phyloP scores from a whole-genome alignment of 2,329 filamentous ascomycete genomes.

The Mollisiaceae sp. region DNA sequence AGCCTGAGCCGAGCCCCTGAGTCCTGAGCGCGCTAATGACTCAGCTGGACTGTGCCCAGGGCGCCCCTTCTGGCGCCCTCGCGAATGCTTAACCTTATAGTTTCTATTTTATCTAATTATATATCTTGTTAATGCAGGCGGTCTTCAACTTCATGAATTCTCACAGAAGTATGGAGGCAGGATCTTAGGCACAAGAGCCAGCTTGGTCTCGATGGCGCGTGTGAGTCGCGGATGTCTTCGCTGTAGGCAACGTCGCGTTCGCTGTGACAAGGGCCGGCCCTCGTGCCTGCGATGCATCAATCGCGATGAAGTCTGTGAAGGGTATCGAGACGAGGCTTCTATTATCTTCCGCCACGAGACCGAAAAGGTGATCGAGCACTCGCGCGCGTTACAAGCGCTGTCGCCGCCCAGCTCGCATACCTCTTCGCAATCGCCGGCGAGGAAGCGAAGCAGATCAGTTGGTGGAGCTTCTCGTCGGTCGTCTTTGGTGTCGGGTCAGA shows the following conservation, averaged over 20 bases:
- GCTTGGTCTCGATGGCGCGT: background rate
- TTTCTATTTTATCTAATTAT: no score
- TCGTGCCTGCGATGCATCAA: conserved; percentile 46
- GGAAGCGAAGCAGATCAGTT: background rate
- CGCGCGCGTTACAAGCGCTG: background rate
- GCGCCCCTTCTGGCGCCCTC: no score
- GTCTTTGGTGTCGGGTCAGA: background rate
- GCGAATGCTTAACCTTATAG: no score
- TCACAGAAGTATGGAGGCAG: no score
- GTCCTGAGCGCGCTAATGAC: no score
- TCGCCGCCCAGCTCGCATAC: conserved; percentile 14
- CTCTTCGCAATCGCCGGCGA: conserved; percentile 15
- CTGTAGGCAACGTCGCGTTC: background rate
- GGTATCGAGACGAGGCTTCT: conserved; percentile 47
- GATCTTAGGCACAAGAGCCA: no score
- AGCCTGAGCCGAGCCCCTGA: no score
- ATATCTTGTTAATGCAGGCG: no score
- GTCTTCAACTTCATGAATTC: no score
- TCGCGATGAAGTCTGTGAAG: conserved; percentile 46
- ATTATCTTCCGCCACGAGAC: conserved; percentile 47
- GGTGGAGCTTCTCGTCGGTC: background rate
- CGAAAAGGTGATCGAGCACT: conserved; percentile 34
- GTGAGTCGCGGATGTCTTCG: conserved; percentile 11
- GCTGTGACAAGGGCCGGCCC: conserved; percentile 45
- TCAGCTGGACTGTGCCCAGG: no score